These are phyloP conservation scores for Metschnikowia santaceciliae DNA, from an alignment of 805 yeast genomes.

Conservation along the genomic window DNA sequence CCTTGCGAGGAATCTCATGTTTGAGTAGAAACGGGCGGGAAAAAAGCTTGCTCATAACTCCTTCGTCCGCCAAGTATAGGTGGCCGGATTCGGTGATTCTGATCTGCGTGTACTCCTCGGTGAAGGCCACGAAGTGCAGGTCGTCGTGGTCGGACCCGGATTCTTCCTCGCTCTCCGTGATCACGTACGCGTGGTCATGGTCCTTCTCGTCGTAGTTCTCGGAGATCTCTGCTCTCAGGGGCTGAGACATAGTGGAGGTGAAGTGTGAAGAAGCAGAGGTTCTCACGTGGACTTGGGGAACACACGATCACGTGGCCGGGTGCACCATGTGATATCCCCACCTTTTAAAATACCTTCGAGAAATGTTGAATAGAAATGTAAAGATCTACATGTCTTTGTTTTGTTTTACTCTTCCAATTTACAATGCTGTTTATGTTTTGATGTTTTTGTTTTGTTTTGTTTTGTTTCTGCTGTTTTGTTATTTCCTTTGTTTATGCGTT, in stretches of 20 bases:
- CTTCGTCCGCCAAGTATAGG: constrained; percentile 3
- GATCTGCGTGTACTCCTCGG: not conserved
- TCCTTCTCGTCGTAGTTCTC: constrained; percentile 22
- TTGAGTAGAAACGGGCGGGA: constrained; percentile 49
- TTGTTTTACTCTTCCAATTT: no score
- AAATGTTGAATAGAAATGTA: no score
- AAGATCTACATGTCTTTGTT: no score
- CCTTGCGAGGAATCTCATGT: constrained; percentile 87
- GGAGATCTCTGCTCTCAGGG: not conserved
- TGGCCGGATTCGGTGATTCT: constrained; percentile 1
- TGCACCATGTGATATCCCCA: not conserved
- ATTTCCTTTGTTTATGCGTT: no score
- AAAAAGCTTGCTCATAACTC: constrained; percentile 3
- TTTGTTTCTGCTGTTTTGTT: no score
- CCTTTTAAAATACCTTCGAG: no score
- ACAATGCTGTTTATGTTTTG: no score
- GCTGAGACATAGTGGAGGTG: not conserved
- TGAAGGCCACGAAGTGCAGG: not conserved
- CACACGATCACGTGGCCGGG: not conserved
- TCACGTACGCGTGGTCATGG: constrained; percentile 35
- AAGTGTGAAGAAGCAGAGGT: not conserved
- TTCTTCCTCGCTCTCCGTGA: constrained; percentile 9
- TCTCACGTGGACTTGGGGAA: not conserved
- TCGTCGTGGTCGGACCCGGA: not conserved
- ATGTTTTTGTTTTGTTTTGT: no score